Evolutionary conservation across 2,329 filamentous ascomycete genomes (phyloP).

Genomic region (Fusarium sp.): DNA sequence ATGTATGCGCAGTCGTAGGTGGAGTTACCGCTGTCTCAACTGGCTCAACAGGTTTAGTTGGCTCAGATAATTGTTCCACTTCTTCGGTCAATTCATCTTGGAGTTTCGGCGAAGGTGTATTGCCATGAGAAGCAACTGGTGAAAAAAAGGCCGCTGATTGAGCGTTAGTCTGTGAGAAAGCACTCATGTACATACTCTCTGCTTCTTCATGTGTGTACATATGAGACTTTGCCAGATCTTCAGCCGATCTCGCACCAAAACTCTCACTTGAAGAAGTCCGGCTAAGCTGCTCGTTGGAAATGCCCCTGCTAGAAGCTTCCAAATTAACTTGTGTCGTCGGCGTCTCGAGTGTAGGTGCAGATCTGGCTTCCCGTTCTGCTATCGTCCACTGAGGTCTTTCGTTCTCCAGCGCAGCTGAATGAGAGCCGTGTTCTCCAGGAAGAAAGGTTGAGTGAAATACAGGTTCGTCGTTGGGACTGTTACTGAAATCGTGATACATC

Average conservation of each 20-base stretch:
- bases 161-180: conserved; percentile 64
- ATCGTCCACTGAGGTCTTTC: conserved; percentile 38
- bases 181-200: conserved; percentile 88
- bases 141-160: conserved; percentile 32
- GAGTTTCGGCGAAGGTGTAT: background rate
- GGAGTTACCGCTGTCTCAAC: background rate
- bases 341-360: conserved; percentile 36
- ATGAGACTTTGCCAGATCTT: conserved; percentile 72
- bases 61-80: background rate
- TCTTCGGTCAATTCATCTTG: background rate
- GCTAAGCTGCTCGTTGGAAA: conserved; percentile 20
- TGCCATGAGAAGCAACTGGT: conserved; percentile 19
- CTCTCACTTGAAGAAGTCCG: conserved; percentile 31
- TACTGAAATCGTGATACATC: conserved; percentile 54
- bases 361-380: conserved; percentile 33
- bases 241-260: conserved; percentile 39
- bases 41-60: background rate
- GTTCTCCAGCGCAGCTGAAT: conserved; percentile 34
- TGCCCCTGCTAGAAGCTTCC: conserved; percentile 5
- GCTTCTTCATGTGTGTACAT: conserved; percentile 84
- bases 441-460: conserved; percentile 48
- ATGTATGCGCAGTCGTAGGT: background rate
- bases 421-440: conserved; percentile 23
- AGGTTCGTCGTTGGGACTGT: conserved; percentile 42
- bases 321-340: conserved; percentile 33